Base-by-base conservation (phyloP, 2,329 filamentous ascomycete species). In the Aspergillus candidus region DNA sequence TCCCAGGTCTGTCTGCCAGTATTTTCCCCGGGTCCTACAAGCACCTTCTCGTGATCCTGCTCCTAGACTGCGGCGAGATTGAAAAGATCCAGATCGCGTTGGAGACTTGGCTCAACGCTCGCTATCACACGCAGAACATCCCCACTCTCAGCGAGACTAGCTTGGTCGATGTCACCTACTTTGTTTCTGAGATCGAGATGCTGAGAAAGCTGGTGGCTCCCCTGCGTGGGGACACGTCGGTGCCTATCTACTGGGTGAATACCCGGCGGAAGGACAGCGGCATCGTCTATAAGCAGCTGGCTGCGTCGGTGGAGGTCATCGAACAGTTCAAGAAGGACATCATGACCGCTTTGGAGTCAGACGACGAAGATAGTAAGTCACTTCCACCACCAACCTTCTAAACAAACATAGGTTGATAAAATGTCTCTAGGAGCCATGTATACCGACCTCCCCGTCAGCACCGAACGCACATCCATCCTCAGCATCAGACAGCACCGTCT, bases 41-140 rank as follows among this genome's bases (percentile, higher is more conserved):
- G 10, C 58, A 61, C 40, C 48, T 60, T n/a, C 32, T 60, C 15
- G 29, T 57, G 2, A 39, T 61, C 10, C 36, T 60, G 7, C 47
- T 58, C 7, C 46, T 51, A 15, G 39, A 41, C 57, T 82, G 82
- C 55, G 67, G 75, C 1, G 74, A 76, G 38, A 80, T 86, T 48
- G 78, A 80, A 51, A 77, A 79, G 53, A 80, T 84, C 38, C 83
- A 86, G 60, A 64, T 70, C 5, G 79, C 83, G 41, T 68, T 87
- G 38, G 76, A 80, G 37, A 66, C 72, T 33, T 86, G 82, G 82
- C 76, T 79, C 38, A 77, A 82, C 48, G 70, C 73, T 41, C 66
- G 42, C 15, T 54, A 49, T 32, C 35, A 44, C 3, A n/a, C 22
- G 36, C 31, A n/a, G 17, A 32, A 32, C 2, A 37, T 41, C 13